Conservation (phyloP, 2,329 filamentous ascomycete genomes). For the Penicillium sp. region DNA sequence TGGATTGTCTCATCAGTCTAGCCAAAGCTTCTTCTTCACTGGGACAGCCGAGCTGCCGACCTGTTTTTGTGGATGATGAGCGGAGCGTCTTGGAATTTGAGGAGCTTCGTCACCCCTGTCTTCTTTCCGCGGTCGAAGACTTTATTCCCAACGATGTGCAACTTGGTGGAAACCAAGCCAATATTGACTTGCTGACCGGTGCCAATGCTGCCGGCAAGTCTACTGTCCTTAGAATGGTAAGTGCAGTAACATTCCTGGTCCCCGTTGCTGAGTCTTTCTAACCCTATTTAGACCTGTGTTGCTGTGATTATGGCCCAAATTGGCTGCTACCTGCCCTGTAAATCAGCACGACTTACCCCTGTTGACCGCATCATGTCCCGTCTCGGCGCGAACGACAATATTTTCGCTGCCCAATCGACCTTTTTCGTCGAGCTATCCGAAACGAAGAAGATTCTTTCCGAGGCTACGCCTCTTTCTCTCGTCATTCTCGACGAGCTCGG, state of each 20-base stretch:
- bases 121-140: constrained; percentile 79
- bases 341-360: constrained; percentile 75
- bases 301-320: constrained; percentile 98
- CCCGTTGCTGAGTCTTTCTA: not conserved
- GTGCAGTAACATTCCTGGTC: constrained; percentile 23
- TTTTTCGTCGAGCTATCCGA: constrained; percentile 98
- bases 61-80: constrained; percentile 76
- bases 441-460: constrained; percentile 94
- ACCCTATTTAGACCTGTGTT: constrained; percentile 64
- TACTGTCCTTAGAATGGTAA: constrained; percentile 86
- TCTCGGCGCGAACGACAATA: constrained; percentile 95
- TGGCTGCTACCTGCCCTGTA: constrained; percentile 83
- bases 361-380: constrained; percentile 98
- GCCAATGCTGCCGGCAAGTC: constrained; percentile 98
- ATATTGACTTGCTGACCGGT: constrained; percentile 86
- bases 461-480: constrained; percentile 86
- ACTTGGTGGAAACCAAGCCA: constrained; percentile 72
- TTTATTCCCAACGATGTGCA: constrained; percentile 95
- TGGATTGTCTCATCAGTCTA: constrained; percentile 90
- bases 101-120: constrained; percentile 90
- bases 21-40: constrained; percentile 80
- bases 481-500: constrained; percentile 97
- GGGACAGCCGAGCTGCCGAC: constrained; percentile 81
- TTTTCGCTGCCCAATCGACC: constrained; percentile 93
- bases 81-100: constrained; percentile 85